phyloP scores from a whole-genome alignment of 2,329 filamentous ascomycete genomes.

The Aspergillus puulaauensis region DNA sequence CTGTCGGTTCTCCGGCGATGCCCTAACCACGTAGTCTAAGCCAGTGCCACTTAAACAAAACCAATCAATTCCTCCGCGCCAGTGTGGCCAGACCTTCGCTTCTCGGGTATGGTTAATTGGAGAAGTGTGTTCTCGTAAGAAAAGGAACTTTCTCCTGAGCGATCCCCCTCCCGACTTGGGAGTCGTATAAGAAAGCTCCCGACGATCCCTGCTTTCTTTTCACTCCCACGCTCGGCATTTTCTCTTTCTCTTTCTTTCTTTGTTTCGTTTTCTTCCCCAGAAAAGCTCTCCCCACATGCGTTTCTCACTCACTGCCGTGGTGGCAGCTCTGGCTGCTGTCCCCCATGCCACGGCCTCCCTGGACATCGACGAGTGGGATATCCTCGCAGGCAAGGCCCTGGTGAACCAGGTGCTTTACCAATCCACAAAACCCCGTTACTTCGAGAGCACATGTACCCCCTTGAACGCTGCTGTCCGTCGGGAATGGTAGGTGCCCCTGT shows the following conservation, averaged over 20 bases:
- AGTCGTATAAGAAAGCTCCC: neutral
- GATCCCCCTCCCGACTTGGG: no score
- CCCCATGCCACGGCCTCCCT: conserved; percentile 1
- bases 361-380: conserved; percentile 11
- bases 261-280: neutral
- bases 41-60: no score
- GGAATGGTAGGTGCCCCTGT: conserved; percentile 20
- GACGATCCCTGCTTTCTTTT: conserved; percentile 5
- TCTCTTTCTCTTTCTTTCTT: neutral
- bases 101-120: no score
- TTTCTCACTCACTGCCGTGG: conserved; percentile 8
- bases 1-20: no score
- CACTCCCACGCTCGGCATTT: neutral
- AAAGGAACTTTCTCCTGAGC: neutral
- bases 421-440: conserved; percentile 5
- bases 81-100: no score
- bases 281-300: conserved; percentile 2
- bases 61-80: no score
- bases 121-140: no score
- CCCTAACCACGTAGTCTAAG: no score
- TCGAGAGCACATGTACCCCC: conserved; percentile 11
- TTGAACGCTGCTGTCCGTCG: conserved; percentile 15
- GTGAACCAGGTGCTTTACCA: conserved; percentile 13
- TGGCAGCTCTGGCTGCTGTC: conserved; percentile 7
- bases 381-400: conserved; percentile 11